Conservation (phyloP, 2,329 filamentous ascomycete genomes). For the Exophiala sp. region DNA sequence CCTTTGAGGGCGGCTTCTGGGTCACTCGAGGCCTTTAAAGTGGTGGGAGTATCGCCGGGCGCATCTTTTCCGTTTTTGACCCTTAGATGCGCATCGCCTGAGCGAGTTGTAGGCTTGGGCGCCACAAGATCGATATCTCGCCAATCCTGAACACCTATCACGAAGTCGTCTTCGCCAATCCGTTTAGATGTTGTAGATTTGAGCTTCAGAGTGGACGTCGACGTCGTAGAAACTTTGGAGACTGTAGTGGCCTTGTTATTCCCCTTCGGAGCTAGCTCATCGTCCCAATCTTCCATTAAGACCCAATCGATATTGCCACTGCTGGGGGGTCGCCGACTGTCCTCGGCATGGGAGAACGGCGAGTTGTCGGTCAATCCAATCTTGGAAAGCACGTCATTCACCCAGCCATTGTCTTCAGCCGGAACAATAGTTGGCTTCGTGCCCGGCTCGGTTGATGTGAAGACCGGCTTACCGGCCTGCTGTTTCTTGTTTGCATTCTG, state of each 20-base stretch:
- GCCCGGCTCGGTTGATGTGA: constrained; percentile 29
- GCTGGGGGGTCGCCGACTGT: constrained; percentile 61
- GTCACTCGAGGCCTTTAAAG: constrained; percentile 22
- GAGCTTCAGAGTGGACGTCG: constrained; percentile 28
- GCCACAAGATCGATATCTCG: constrained; percentile 68
- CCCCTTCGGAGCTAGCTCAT: constrained; percentile 35
- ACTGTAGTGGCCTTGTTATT: constrained; percentile 27
- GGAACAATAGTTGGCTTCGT: constrained; percentile 18
- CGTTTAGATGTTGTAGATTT: constrained; percentile 28
- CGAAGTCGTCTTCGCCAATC: constrained; percentile 55
- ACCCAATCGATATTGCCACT: constrained; percentile 72
- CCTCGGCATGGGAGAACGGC: constrained; percentile 34
- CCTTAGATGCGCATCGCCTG: constrained; percentile 9
- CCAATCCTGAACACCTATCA: constrained; percentile 84
- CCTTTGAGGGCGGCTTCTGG: constrained; percentile 46
- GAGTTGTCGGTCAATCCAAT: constrained; percentile 39
- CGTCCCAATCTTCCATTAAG: constrained; percentile 59
- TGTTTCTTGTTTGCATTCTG: constrained; percentile 14
- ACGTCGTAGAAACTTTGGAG: constrained; percentile 13
- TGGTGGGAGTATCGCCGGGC: constrained; percentile 27
- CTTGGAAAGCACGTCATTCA: constrained; percentile 42
- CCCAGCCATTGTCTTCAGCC: constrained; percentile 37
- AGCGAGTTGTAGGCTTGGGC: constrained; percentile 28
- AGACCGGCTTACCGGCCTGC: constrained; percentile 30
- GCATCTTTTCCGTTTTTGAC: constrained; percentile 17